phyloP scores from a whole-genome alignment of 2,329 filamentous ascomycete genomes.

The Alternaria metachromatica region DNA sequence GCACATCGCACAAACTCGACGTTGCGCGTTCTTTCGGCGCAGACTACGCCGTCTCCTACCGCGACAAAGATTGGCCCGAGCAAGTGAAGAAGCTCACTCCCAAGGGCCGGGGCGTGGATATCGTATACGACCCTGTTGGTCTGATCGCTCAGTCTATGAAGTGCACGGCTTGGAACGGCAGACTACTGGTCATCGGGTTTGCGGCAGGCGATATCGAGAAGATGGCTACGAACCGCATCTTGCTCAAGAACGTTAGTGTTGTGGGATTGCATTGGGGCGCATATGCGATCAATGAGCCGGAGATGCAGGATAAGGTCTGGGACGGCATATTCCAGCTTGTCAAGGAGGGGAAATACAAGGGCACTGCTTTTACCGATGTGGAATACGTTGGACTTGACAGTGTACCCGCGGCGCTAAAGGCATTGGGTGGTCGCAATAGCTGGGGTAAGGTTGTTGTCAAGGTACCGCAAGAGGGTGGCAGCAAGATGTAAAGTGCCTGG shows the following conservation, averaged over 20 bases:
- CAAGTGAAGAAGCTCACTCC: constrained; percentile 80
- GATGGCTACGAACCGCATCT: constrained; percentile 87
- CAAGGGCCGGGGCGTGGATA: constrained; percentile 77
- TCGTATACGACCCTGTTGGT: constrained; percentile 94
- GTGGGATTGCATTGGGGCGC: constrained; percentile 93
- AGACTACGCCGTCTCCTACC: constrained; percentile 82
- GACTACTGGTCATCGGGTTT: constrained; percentile 87
- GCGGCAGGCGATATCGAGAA: constrained; percentile 88
- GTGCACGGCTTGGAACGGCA: constrained; percentile 91
- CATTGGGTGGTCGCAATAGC: constrained; percentile 79
- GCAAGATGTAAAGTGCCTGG: constrained; percentile 38
- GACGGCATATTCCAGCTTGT: constrained; percentile 80
- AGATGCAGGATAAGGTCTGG: constrained; percentile 78
- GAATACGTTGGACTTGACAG: constrained; percentile 83
- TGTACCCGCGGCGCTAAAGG: constrained; percentile 76
- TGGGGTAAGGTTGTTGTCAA: constrained; percentile 98
- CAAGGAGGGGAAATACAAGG: constrained; percentile 75
- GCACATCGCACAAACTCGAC: constrained; percentile 77
- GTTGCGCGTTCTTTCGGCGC: constrained; percentile 83
- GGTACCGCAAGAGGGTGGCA: constrained; percentile 66
- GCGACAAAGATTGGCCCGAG: constrained; percentile 66
- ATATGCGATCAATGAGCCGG: constrained; percentile 75
- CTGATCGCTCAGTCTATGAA: constrained; percentile 87
- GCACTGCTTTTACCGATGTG: constrained; percentile 82
- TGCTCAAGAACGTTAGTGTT: constrained; percentile 91